A percentile compares a stretch with the other conserved stretches of the same genome.
Conservation (phyloP, 345 rosid species). For the Eucalyptus polybractea region DNA sequence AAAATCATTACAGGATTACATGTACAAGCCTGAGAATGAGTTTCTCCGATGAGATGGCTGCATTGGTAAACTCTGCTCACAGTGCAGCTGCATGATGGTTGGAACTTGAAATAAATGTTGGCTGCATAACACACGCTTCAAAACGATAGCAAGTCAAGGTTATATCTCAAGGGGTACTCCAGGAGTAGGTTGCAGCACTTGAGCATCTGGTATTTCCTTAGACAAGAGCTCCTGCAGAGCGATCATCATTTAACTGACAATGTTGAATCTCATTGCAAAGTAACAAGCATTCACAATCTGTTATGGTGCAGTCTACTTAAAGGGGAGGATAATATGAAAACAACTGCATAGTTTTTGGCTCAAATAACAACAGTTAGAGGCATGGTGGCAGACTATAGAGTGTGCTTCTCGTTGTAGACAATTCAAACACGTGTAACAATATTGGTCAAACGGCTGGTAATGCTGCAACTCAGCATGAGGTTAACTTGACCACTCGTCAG, state of each 20-base stretch:
- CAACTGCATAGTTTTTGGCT: background rate
- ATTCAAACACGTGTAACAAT: background rate
- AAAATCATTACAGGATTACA: background rate
- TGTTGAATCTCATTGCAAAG: background rate
- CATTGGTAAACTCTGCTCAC: background rate
- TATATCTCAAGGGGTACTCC: constrained; percentile 55
- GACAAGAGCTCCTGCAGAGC: constrained; percentile 47
- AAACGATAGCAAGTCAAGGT: background rate
- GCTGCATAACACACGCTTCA: background rate
- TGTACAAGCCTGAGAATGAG: background rate
- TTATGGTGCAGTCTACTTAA: background rate
- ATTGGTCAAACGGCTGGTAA: background rate
- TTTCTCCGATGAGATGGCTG: background rate
- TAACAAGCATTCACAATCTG: background rate
- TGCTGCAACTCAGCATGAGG: background rate
- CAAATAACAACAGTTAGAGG: background rate
- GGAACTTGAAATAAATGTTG: background rate
- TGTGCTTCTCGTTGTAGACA: background rate
- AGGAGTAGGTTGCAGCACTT: constrained; percentile 53
- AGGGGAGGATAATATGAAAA: background rate
- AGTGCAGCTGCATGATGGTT: background rate
- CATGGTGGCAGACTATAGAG: background rate
- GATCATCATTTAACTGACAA: background rate
- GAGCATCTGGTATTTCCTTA: constrained; percentile 54
- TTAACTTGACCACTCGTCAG: background rate